These are phyloP conservation scores for Tolypocladium album DNA, from an alignment of 2,329 filamentous ascomycete genomes.

Conservation along the genomic window DNA sequence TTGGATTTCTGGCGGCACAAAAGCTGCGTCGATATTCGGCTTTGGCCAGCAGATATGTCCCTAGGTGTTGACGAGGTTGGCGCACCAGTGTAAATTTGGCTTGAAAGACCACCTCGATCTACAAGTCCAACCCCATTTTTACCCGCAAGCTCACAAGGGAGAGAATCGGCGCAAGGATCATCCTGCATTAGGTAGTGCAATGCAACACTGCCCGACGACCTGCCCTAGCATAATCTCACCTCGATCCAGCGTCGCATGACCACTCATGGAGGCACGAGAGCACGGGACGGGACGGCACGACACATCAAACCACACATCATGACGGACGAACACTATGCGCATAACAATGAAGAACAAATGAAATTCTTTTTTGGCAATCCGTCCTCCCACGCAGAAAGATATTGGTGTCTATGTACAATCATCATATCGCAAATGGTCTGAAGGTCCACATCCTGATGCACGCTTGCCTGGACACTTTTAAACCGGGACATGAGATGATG, in stretches of 20 bases:
- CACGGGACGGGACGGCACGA: not conserved
- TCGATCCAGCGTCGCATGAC: not conserved
- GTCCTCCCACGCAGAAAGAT: not conserved
- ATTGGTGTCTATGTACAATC: not conserved
- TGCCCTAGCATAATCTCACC: not conserved
- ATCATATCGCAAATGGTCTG: not conserved
- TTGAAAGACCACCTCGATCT: not conserved
- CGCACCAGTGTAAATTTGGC: not conserved
- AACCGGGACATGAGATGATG: not conserved
- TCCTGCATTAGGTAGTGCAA: not conserved
- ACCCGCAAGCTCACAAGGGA: not conserved
- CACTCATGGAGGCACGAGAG: not conserved
- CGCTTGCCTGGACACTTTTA: not conserved
- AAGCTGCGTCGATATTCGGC: not conserved
- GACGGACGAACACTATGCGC: not conserved
- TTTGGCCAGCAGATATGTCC: not conserved
- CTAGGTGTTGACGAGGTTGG: not conserved
- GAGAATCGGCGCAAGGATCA: not conserved
- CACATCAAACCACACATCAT: not conserved
- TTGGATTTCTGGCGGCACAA: not conserved
- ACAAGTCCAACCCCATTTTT: not conserved
- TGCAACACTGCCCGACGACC: not conserved
- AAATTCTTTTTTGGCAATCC: not conserved
- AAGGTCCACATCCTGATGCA: not conserved
- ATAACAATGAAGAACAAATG: not conserved